Base-by-base conservation (phyloP, 2,329 filamentous ascomycete species). In the Claviceps monticola region DNA sequence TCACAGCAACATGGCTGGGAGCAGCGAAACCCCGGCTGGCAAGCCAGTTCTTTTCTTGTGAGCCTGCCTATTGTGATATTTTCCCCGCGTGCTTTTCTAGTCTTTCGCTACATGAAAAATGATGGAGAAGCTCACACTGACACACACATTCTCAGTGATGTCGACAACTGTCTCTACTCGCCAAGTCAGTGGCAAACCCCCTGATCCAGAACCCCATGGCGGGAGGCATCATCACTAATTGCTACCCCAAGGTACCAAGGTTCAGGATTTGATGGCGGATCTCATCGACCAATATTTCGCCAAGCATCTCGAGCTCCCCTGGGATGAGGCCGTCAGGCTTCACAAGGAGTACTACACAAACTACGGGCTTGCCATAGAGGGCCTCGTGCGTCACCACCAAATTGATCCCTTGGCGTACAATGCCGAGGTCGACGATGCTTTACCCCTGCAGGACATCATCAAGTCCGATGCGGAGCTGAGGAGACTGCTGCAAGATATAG, bases 321-420 rank as follows among this genome's bases (percentile, higher is more conserved):
- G 75, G 59, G 76, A 88, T 51, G 91, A 97, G 54, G 93, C 93
- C n/a, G 80, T 80, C 54, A 78, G 83, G 60, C 79, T 98, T 26
- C 93, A 97, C 68, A 76, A 82, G 66, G 86, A 90, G 60, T 98
- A 98, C 73, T 98, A 97, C 72, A 84, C 83, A 62, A 89, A 87
- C 66, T 98, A 98, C 65, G 93, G 94, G 34, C 80, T 98, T n/a
- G 93, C 93, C 34, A 94, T 98, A 57, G 89, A 97, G 70, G 93
- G 93, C 1, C 78, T 98, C 1, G 88, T 95, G 39, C 83, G 88
- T 9, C 86, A 96, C 68, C 93, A 98, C 71, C 83, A 95, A 68
- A 95, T 98, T 60, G 88, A 97, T 62, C 87, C 93, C 1, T 74
- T 98, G 5, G 89, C 94, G 51, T 98, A 97, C 73, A 98, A 98